phyloP scores from a whole-genome alignment of 2,329 filamentous ascomycete genomes.

The Ophiostoma tasmaniense region DNA sequence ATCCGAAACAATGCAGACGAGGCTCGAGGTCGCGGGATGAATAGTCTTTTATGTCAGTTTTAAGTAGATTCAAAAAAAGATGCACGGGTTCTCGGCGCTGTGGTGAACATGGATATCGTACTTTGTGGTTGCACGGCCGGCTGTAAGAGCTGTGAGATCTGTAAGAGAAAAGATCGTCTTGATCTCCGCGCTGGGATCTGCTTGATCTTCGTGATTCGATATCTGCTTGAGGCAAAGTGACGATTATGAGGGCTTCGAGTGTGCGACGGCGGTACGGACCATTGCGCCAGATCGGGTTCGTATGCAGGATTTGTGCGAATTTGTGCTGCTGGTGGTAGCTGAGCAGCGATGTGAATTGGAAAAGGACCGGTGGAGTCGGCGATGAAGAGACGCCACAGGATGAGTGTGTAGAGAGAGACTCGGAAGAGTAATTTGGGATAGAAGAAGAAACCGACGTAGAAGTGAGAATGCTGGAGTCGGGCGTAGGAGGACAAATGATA shows the following conservation, averaged over 20 bases:
- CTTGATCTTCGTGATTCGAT: not conserved
- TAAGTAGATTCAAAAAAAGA: too few relatives aligned
- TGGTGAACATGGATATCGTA: not conserved
- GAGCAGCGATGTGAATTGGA: not conserved
- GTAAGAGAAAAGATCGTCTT: not conserved
- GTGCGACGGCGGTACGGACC: conserved; percentile 5
- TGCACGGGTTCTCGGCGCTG: too few relatives aligned
- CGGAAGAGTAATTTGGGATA: not conserved
- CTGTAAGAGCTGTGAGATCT: not conserved
- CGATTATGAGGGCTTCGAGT: not conserved
- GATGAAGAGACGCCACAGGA: not conserved
- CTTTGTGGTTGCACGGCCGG: not conserved
- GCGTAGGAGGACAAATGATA: not conserved
- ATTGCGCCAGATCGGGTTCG: conserved; percentile 11
- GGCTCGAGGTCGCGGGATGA: conserved; percentile 27
- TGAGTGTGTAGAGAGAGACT: not conserved
- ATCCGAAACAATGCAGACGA: conserved; percentile 24
- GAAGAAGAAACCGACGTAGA: not conserved
- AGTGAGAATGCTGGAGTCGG: not conserved
- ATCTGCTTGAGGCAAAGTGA: not conserved
- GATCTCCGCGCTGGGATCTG: not conserved
- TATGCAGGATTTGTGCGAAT: not conserved
- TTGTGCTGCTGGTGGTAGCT: not conserved
- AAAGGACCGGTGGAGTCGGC: not conserved
- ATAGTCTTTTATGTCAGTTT: not conserved